Evolutionary conservation across 805 yeast species (phyloP).

Genomic region (Kazachstania africana): DNA sequence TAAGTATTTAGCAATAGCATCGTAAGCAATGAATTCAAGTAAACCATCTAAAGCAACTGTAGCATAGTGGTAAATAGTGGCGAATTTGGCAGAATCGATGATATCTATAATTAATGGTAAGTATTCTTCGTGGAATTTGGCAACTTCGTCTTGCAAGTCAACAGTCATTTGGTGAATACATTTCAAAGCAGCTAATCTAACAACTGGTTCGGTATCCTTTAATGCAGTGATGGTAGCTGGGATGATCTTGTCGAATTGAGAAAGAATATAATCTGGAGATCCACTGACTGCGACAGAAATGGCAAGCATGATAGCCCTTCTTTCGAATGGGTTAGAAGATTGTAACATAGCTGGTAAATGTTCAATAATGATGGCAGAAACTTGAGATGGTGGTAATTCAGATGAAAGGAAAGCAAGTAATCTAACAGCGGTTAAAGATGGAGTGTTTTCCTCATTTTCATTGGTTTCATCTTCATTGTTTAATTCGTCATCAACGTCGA

Average conservation of each 20-base stretch:
- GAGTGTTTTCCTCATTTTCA: conserved; percentile 84
- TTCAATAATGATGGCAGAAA: conserved; percentile 66
- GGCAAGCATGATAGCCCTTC: conserved; percentile 78
- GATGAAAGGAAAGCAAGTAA: conserved; percentile 66
- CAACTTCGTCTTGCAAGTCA: conserved; percentile 75
- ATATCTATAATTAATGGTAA: conserved; percentile 79
- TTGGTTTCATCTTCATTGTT: conserved; percentile 79
- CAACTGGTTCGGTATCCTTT: conserved; percentile 61
- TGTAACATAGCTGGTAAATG: conserved; percentile 45
- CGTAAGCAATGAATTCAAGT: conserved; percentile 82
- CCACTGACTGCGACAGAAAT: conserved; percentile 80
- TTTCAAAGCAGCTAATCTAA: conserved; percentile 76
- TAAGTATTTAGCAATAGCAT: conserved; percentile 68
- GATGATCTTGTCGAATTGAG: conserved; percentile 62
- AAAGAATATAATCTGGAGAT: conserved; percentile 83
- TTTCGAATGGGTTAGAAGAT: conserved; percentile 58
- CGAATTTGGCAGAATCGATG: conserved; percentile 75
- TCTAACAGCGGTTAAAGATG: conserved; percentile 67
- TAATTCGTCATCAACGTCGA: conserved; percentile 63
- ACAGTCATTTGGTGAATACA: conserved; percentile 67
- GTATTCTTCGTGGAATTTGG: conserved; percentile 71
- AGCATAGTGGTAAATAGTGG: conserved; percentile 80
- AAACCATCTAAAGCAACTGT: conserved; percentile 85
- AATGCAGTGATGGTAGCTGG: conserved; percentile 67
- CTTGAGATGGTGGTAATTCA: conserved; percentile 88